Evolutionary conservation across 306 rosid species (phyloP).

Genomic region (Cicer arietinum): DNA sequence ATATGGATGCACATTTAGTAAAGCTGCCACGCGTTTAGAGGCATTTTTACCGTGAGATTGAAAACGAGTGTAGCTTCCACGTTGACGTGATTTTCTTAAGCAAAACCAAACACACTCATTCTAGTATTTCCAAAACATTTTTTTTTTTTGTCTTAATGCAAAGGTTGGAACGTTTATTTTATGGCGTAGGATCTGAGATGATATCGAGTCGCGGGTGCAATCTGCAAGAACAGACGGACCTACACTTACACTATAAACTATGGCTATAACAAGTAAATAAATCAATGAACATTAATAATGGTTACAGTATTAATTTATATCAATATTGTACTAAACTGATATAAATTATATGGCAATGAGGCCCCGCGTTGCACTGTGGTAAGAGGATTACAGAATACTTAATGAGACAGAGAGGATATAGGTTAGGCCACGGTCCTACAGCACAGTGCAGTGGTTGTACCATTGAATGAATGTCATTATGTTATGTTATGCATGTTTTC

Average conservation of each 20-base stretch:
- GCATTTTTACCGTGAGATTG: no score
- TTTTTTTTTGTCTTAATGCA: no score
- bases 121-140: no score
- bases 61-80: no score
- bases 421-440: conserved; percentile 12
- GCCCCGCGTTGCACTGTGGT: conserved; percentile 18
- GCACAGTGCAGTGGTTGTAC: not conserved
- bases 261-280: not conserved
- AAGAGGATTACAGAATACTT: not conserved
- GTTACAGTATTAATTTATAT: not conserved
- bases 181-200: no score
- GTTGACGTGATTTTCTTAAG: no score
- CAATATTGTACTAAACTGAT: not conserved
- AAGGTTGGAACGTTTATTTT: no score
- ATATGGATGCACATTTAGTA: no score
- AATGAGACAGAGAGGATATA: conserved; percentile 1
- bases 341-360: not conserved
- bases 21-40: no score
- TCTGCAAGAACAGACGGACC: conserved; percentile 19
- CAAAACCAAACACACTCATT: no score
- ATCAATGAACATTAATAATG: not conserved
- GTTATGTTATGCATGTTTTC: conserved; percentile 14
- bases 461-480: conserved; percentile 4
- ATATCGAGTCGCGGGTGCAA: not conserved
- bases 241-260: not conserved